A percentile compares a stretch with the other conserved stretches of the same genome.
Conservation (phyloP, 768 basidiomycete genomes). For the Serendipita sp. region DNA sequence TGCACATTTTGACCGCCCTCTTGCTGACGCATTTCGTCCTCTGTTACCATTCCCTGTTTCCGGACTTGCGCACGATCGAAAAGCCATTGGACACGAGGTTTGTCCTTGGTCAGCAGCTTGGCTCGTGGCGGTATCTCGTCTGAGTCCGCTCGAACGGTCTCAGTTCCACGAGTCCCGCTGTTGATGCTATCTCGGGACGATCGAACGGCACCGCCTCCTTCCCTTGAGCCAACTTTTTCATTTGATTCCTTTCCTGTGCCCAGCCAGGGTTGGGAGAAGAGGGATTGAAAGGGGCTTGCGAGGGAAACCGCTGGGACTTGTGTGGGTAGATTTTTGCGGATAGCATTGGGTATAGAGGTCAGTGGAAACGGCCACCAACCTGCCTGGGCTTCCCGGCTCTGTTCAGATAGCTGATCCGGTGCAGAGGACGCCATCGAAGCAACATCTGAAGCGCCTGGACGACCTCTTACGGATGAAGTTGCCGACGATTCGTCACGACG, state of each 20-base stretch:
- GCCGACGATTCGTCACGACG: slow-evolving; percentile 32
- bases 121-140: neutral
- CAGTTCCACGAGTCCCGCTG: neutral
- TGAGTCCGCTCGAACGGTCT: slow-evolving; percentile 2
- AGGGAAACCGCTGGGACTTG: neutral
- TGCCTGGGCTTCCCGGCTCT: neutral
- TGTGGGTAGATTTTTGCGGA: neutral
- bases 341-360: neutral
- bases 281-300: neutral
- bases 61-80: neutral
- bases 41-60: slow-evolving; percentile 3
- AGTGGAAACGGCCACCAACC: slow-evolving; percentile 4
- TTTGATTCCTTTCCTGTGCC: neutral
- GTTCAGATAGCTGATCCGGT: neutral
- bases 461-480: slow-evolving; percentile 25
- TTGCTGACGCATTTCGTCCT: slow-evolving; percentile 1
- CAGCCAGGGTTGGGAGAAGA: slow-evolving; percentile 1
- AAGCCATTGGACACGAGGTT: neutral
- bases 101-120: slow-evolving; percentile 2
- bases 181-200: neutral
- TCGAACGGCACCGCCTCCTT: neutral
- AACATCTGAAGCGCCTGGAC: slow-evolving; percentile 16
- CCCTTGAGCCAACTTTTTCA: neutral
- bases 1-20: neutral
- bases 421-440: slow-evolving; percentile 1